Evolutionary conservation across 2,329 filamentous ascomycete genomes (phyloP), one percentile per base, ranked within the genome.

Genomic region (Neofusicoccum ribis): DNA sequence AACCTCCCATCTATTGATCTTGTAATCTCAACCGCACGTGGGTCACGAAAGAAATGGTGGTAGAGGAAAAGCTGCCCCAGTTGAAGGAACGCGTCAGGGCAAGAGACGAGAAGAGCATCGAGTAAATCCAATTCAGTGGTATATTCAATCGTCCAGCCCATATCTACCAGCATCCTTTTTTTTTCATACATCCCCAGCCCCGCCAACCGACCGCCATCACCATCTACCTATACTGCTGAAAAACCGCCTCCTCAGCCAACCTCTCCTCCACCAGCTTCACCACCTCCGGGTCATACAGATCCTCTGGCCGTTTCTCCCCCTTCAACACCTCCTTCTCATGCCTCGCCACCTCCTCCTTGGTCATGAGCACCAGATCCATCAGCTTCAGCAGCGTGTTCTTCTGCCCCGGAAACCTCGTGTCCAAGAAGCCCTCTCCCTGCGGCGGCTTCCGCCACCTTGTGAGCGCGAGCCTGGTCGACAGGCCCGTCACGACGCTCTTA

Each of bases 321-420:
- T 86, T 89, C 50, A 98, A 81, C 1, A 98, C 84, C 72, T 92
- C 83, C 75, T 88, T 91, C 74, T 96, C 91, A 77, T 99, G 95
- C 66, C 86, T 84, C 15, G 84, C 80, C 3, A 91, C 91, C 78
- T 97, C 93, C 67, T 97, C 93, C 76, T 93, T 96, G 0, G 93
- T 97, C 91, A 97, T 92, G 71, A 91, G 91, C 0, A 97, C 93
- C 67, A 97, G 74, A 51, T 96, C 89, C 34, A 85, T 83, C 70
- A 94, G 78, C 37, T 83, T 78, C 4, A 98, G 70, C 2, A 83
- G 85, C n/a, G 91, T 89, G 51, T 85, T 88, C 73, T 91, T 96
- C 76, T 98, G 93, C 23, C 89, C 87, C n/a, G 88, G 84, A 46
- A 87, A 86, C 37, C 84, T 84, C 63, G 86, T 82, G 47, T 93